Evolutionary conservation across 768 basidiomycete species (phyloP), one percentile per base, ranked within the genome.

Genomic region (Ramaria sp.): DNA sequence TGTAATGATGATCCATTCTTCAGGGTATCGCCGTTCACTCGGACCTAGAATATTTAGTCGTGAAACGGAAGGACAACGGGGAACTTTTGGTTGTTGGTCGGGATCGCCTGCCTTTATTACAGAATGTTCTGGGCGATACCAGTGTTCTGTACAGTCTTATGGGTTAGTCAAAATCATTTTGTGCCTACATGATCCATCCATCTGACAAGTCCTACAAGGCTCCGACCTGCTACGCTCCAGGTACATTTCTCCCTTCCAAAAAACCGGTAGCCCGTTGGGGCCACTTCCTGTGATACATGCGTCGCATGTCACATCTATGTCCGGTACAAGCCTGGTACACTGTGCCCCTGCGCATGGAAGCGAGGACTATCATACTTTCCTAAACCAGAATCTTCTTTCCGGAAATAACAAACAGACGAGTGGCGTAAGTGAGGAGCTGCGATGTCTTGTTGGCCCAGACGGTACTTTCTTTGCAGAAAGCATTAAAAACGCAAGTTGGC

Each of bases 301-400:
- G 1, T 69, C 75, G 0, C 87, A 95, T 65, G 95, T 98, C 15
- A 91, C 86, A 1, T 70, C 86, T 0, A 79, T 84, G 17, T 87
- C 92, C n/a, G 95, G 95, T 6, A 96, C 94, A 1, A 94, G 95
- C 34, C 78, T 97, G 12, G 95, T 99, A 1, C 95, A 98, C 65
- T 90, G 87, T 61, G 94, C 95, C 0, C 94, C 95, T 12, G 93
- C 91, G 1, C 95, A 98, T 64, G 95, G 94, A 17, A 77, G 80
- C 10, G 95, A 99, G 63, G 95, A 99, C 68, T 99, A 95, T 65
- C 76, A 78, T 31, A 77, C 81, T 6, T 91, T 89, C 72, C 61
- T 62, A 0, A 62, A 72, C 0, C 72, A 80, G 1, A 78, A 76
- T 31, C 71, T 82, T 24, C 66, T 86, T n/a, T 54, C 59, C 34